Evolutionary conservation across 257 asterid species (phyloP).

Genomic region (Nicotiana noctiflora): DNA sequence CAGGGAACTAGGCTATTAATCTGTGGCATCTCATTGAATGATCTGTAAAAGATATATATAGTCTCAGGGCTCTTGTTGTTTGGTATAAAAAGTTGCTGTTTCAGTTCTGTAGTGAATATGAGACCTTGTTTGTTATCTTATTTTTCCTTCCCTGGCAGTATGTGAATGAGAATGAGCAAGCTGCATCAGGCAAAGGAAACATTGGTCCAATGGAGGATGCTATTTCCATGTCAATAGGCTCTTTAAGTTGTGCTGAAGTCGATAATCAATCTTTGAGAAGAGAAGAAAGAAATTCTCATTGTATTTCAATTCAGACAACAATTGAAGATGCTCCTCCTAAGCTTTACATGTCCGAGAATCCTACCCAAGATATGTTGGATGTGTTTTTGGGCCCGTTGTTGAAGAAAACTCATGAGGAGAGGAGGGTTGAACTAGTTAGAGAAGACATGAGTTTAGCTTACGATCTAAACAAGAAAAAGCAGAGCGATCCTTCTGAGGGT

Average conservation of each 20-base stretch:
- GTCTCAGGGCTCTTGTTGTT: not conserved
- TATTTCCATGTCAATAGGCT: not conserved
- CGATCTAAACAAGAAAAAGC: conserved; percentile 9
- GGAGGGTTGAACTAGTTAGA: conserved; percentile 10
- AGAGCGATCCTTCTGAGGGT: conserved; percentile 4
- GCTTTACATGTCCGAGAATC: conserved; percentile 23
- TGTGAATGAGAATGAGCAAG: conserved; percentile 10
- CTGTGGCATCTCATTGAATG: not conserved
- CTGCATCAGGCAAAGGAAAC: conserved; percentile 1
- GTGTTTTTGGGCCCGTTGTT: conserved; percentile 37
- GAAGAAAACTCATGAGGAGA: conserved; percentile 23
- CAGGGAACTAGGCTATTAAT: not conserved
- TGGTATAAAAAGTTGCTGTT: not conserved
- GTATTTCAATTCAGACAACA: conserved; percentile 1
- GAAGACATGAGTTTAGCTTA: conserved; percentile 14
- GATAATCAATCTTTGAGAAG: not conserved
- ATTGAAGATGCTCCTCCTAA: conserved; percentile 5
- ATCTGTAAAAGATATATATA: not conserved
- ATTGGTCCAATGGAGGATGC: not conserved
- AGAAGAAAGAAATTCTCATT: not conserved
- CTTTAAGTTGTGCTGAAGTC: not conserved
- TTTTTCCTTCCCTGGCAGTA: not conserved
- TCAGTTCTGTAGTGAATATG: not conserved
- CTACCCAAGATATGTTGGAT: conserved; percentile 34
- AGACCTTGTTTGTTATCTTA: not conserved